phyloP scores from a whole-genome alignment of 2,329 filamentous ascomycete genomes.

The Colletotrichum euphorbiae region DNA sequence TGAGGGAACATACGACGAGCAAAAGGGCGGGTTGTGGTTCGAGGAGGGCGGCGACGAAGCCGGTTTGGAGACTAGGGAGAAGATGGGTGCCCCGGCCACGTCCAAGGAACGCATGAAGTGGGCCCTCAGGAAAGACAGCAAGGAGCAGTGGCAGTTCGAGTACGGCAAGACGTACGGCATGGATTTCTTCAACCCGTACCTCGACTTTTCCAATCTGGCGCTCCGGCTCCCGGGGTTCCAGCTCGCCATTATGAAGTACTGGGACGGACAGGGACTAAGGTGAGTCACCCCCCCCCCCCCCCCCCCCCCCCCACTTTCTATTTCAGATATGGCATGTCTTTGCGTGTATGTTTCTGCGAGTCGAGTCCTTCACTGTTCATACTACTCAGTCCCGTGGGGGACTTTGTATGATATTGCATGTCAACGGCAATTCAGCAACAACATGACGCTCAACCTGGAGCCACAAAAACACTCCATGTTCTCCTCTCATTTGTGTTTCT shows the following conservation, averaged over 20 bases:
- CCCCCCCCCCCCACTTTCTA: slow-evolving; percentile 17
- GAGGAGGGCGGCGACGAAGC: slow-evolving; percentile 74
- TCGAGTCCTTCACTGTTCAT: not conserved
- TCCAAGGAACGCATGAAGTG: slow-evolving; percentile 69
- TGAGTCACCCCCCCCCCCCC: slow-evolving; percentile 55
- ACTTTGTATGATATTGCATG: no score
- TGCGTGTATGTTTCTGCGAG: slow-evolving; percentile 20
- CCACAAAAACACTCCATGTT: not conserved
- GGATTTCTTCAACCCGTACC: slow-evolving; percentile 90
- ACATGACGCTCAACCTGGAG: not conserved
- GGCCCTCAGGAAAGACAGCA: slow-evolving; percentile 62
- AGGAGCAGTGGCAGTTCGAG: slow-evolving; percentile 66
- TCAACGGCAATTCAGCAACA: slow-evolving; percentile 3
- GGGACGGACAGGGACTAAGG: slow-evolving; percentile 83
- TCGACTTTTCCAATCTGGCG: slow-evolving; percentile 83
- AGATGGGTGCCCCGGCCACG: slow-evolving; percentile 63
- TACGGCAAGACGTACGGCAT: slow-evolving; percentile 64
- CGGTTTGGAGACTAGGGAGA: slow-evolving; percentile 59
- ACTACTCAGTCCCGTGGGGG: not conserved
- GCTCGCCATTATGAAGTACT: slow-evolving; percentile 79
- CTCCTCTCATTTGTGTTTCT: slow-evolving; percentile 41
- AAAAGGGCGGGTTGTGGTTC: slow-evolving; percentile 66
- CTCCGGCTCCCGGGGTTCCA: slow-evolving; percentile 79
- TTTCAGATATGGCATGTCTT: slow-evolving; percentile 13
- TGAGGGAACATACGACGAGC: slow-evolving; percentile 57